Base-by-base conservation (phyloP, 2,329 filamentous ascomycete species). In the Iodosphaeria phyllophila region DNA sequence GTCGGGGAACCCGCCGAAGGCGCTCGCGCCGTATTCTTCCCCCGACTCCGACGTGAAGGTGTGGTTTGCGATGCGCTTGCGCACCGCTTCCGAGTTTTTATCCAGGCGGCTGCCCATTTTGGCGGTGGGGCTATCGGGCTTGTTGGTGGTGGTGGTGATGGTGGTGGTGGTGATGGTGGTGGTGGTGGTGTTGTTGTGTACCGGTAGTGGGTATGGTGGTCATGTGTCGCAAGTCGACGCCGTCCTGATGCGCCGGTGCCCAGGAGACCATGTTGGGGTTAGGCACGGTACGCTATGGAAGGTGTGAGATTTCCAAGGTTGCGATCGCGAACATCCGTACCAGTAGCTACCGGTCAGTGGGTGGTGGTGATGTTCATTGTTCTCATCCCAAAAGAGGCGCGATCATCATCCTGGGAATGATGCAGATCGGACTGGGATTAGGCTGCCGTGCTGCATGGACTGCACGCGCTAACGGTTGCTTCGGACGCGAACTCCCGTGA, bases 1-100 rank as follows among this genome's bases (percentile, higher is more conserved):
- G 42, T 95, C 86, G 13, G 60, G 52, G 40, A 95, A 91, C 6
- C 84, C 86, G 14, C 82, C 80, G 48, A 95, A 98, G 26, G 66
- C 68, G 33, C 83, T 93, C 2, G 61, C 68, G 30, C 74, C 72
- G 47, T 98, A 98, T 47, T 98, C 91, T 29, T 95, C 86, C 29
- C 89, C 86, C 13, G 65, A 64, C 44, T 93, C 83, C 40, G 77
- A 63, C 3, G 74, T 58, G 45, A 93, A 95, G 3, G 60, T 64
- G 49, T 92, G 69, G 10, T 41, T 42, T 27, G 69, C 60, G 32
- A 74, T 70, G 35, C 63, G 56, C 42, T 74, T 74, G 36, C 64
- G 60, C 45, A 69, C 58, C 17, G 54, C 54, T 16, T 60, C 56
- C n/a, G 70, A 72, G 36, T 72, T 71, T 42, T 67, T 69, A 4